These are phyloP conservation scores for Kappamyces sp. DNA, from an alignment of 192 early-diverging fungal genomes.

Conservation along the genomic window DNA sequence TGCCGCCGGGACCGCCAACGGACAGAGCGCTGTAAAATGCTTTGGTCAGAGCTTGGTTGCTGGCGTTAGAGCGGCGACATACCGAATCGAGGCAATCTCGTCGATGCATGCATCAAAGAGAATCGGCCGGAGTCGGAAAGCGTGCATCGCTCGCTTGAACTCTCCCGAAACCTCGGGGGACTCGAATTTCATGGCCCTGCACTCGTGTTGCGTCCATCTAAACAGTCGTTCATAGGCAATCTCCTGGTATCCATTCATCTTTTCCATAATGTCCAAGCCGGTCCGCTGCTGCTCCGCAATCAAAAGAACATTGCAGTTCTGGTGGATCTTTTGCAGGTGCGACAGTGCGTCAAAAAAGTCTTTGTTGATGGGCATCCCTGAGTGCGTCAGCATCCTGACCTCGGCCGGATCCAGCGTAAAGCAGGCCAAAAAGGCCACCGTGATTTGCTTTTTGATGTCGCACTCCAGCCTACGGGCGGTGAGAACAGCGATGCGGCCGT, in stretches of 20 bases:
- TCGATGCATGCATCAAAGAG: slow-evolving; percentile 66
- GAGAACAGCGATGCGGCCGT: too few species aligned
- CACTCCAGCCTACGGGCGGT: too few species aligned
- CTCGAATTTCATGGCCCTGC: slow-evolving; percentile 58
- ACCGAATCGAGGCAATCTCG: slow-evolving; percentile 44
- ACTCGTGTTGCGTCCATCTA: slow-evolving; percentile 67
- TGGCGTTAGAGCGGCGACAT: slow-evolving; percentile 30
- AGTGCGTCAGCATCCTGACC: too few species aligned
- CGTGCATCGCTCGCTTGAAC: slow-evolving; percentile 58
- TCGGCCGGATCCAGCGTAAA: too few species aligned
- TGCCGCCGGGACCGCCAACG: slow-evolving; percentile 66
- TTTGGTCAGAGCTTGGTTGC: slow-evolving; percentile 57
- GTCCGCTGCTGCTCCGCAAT: slow-evolving; percentile 70
- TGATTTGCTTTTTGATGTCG: too few species aligned
- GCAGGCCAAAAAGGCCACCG: too few species aligned
- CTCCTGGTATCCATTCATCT: slow-evolving; percentile 61
- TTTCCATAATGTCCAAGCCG: slow-evolving; percentile 81
- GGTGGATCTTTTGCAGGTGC: slow-evolving; percentile 61
- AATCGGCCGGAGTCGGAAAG: slow-evolving; percentile 63
- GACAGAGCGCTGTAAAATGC: slow-evolving; percentile 71
- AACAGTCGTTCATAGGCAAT: slow-evolving; percentile 69
- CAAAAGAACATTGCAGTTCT: slow-evolving; percentile 66
- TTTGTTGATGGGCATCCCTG: not conserved
- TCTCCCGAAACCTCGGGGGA: slow-evolving; percentile 60
- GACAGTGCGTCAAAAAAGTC: slow-evolving; percentile 66